Percentiles rank a stretch among this genome's conserved stretches.
phyloP scores from a whole-genome alignment of 1,139 yeast genomes.

The Casaregolazyma suthepensis region DNA sequence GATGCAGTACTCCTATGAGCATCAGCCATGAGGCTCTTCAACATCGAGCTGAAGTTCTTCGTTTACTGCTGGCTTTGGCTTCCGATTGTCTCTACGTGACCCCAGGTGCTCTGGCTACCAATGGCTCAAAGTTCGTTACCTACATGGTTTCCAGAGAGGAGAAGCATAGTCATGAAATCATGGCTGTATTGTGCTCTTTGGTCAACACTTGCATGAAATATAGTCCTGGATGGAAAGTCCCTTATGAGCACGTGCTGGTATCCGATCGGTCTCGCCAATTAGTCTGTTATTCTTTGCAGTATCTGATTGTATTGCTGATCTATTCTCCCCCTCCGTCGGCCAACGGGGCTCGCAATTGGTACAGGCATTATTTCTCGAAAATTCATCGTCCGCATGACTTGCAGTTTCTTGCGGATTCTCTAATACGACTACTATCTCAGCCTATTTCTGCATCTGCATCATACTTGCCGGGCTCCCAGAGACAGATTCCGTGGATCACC shows the following conservation, averaged over 20 bases:
- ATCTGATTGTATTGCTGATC: constrained; percentile 54
- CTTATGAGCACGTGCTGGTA: constrained; percentile 32
- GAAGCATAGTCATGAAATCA: constrained; percentile 36
- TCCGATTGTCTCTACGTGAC: constrained; percentile 56
- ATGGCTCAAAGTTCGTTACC: constrained; percentile 56
- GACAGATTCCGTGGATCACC: constrained; percentile 29
- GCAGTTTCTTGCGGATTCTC: constrained; percentile 40
- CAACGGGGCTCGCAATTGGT: constrained; percentile 24
- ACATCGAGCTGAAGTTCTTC: constrained; percentile 61
- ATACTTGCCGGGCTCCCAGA: constrained; percentile 31
- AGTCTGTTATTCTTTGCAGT: constrained; percentile 54
- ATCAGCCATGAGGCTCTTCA: constrained; percentile 44
- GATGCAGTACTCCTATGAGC: constrained; percentile 44
- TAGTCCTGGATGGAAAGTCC: constrained; percentile 38
- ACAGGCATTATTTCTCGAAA: constrained; percentile 31
- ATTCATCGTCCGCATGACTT: constrained; percentile 38
- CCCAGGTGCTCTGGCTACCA: constrained; percentile 40
- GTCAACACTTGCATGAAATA: constrained; percentile 46
- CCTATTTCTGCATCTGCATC: constrained; percentile 31
- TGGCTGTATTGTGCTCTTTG: constrained; percentile 61
- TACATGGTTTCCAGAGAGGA: constrained; percentile 52
- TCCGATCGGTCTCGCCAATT: constrained; percentile 48
- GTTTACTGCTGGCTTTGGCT: constrained; percentile 55
- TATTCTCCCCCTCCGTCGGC: constrained; percentile 52
- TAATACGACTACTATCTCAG: constrained; percentile 27